Percentiles rank a stretch among this genome's conserved stretches.
These are phyloP conservation scores for Candida morakotiae DNA, from an alignment of 805 yeast genomes.

Conservation along the genomic window DNA sequence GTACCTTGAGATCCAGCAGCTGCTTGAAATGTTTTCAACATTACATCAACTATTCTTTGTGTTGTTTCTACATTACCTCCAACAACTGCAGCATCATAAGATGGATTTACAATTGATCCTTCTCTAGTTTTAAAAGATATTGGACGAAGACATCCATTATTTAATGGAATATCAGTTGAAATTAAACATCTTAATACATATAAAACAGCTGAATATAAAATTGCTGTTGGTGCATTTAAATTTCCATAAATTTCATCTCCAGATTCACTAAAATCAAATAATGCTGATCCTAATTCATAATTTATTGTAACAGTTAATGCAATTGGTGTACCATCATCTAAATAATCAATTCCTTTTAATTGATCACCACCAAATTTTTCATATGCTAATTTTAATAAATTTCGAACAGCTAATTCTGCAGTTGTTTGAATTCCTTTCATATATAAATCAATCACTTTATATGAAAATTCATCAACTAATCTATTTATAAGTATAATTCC, in stretches of 20 bases:
- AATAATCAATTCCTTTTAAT: conserved; percentile 55
- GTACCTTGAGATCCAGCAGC: conserved; percentile 97
- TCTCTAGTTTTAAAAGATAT: conserved; percentile 50
- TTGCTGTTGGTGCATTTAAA: conserved; percentile 88
- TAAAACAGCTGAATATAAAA: conserved; percentile 82
- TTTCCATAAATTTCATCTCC: conserved; percentile 87
- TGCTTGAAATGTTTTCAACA: conserved; percentile 79
- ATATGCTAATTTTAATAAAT: conserved; percentile 26
- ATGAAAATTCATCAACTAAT: conserved; percentile 60
- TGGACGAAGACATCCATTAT: conserved; percentile 88
- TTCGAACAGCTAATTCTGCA: conserved; percentile 31
- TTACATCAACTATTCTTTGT: conserved; percentile 87
- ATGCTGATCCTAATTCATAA: conserved; percentile 52
- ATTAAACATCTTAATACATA: conserved; percentile 85
- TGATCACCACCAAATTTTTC: conserved; percentile 36
- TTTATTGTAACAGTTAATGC: conserved; percentile 48
- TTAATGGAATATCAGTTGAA: conserved; percentile 83
- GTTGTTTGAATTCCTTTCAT: conserved; percentile 35
- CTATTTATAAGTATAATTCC: conserved; percentile 66
- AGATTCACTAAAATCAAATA: conserved; percentile 82
- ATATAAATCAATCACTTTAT: conserved; percentile 32
- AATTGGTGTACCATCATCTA: conserved; percentile 82
- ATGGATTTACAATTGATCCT: conserved; percentile 57
- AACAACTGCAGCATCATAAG: conserved; percentile 85
- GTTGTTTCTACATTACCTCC: conserved; percentile 91